Evolutionary conservation across 495 filamentous ascomycete species (phyloP).

Genomic region (Lineolata rhizophorae): DNA sequence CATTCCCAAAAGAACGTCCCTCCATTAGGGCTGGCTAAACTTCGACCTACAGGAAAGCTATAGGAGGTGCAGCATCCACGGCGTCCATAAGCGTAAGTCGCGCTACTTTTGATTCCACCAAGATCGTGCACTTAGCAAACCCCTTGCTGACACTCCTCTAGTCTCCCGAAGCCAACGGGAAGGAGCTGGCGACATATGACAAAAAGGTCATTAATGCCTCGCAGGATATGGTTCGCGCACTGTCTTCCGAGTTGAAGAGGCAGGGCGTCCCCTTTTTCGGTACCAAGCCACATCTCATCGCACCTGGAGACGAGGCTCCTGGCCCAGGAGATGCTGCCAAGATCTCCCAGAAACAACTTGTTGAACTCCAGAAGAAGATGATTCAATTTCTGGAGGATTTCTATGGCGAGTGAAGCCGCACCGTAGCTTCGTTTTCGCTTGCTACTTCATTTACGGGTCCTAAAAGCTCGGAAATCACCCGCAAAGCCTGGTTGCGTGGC

Average conservation of each 20-base stretch:
- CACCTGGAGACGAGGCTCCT: background rate
- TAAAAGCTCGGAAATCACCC: too few species aligned
- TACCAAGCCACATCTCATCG: slow-evolving; percentile 23
- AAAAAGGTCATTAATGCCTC: slow-evolving; percentile 37
- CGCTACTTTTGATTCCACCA: too few species aligned
- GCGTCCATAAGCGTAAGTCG: too few species aligned
- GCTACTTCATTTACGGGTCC: too few species aligned
- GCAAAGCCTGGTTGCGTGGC: too few species aligned
- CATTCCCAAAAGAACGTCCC: too few species aligned
- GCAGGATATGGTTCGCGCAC: slow-evolving; percentile 33
- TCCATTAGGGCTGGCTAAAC: too few species aligned
- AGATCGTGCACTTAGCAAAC: too few species aligned
- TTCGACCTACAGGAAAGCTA: slow-evolving; percentile 9
- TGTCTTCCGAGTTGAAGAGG: slow-evolving; percentile 28
- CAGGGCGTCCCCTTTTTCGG: slow-evolving; percentile 48
- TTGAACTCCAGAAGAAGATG: slow-evolving; percentile 33
- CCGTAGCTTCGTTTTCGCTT: too few species aligned
- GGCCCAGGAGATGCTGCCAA: background rate
- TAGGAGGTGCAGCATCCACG: too few species aligned
- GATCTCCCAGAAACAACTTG: slow-evolving; percentile 26
- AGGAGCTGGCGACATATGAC: slow-evolving; percentile 36
- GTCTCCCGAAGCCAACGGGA: slow-evolving; percentile 25
- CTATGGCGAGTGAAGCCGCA: slow-evolving; percentile 20
- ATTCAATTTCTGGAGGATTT: slow-evolving; percentile 39
- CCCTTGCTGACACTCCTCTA: too few species aligned